Evolutionary conservation across 441 rosid genomes (phyloP), one percentile per base, ranked within the genome.

Genomic region (Erodium moschatum): DNA sequence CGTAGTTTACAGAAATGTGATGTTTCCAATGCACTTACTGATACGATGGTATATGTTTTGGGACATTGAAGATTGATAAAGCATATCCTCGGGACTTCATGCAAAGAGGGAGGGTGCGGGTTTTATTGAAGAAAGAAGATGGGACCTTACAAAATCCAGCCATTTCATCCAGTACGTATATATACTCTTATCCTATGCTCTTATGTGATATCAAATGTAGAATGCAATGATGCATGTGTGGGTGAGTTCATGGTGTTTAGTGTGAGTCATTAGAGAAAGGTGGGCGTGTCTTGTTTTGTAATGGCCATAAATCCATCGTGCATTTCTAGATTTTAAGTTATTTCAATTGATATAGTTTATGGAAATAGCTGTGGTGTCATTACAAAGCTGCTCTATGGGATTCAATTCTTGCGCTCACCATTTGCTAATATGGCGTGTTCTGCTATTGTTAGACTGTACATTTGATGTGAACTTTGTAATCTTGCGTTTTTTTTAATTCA

Each of bases 81-180:
- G 97, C 92, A 15, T 94, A 91, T 71, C 97, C 97, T 2, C 89
- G 97, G 0, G 97, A 94, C 81, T 94, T 84, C 79, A 86, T 91
- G 97, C 99, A 94, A 89, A 68, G 83, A 72, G 99, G 97, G 67
- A 88, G 97, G 79, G 97, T 89, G 50, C 89, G 97, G 74, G 95
- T 89, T 5, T 72, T 74, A 69, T 84, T 94, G 75, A 94, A 83
- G 79, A 85, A 76, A 74, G 97, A 88, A 77, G 99, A 94, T 75
- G 99, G 97, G 60, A 84, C 87, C 70, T 80, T 87, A 12, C 73
- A 65, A 67, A 94, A 94, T 82, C 94, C 92, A 1, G 90, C 96
- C 61, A 80, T 94, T 72, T 68, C 89, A 75, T 86, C 93, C 15
- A 85, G 97, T 89, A 82, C 87, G 91, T 65, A 38, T 64, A 38